Base-by-base conservation (phyloP, 148 eudicot genomes). In the Drosera capensis region DNA sequence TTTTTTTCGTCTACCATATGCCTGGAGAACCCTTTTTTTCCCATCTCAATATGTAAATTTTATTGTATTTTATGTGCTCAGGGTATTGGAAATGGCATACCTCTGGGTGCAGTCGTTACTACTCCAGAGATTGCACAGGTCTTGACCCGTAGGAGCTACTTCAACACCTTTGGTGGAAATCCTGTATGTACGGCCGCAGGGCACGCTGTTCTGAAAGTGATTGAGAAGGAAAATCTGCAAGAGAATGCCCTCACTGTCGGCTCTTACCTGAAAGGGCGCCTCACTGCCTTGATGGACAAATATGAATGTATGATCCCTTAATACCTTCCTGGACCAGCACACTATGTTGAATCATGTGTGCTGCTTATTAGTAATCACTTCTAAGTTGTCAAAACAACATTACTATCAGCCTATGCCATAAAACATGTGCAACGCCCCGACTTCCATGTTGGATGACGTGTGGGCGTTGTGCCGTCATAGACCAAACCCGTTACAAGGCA, bases 41-140 rank as follows among this genome's bases (percentile, higher is more conserved):
- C 3, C 38, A 34, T 9, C n/a, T 4, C n/a, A 34, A 34, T 5
- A 11, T 34, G 5, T 13, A 34, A 4, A 5, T 3, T 34, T 4
- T 4, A 15, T 11, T 34, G 11, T 34, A 34, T 34, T 34, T 34
- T 34, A 28, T 34, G 38, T 9, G 3, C 6, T 34, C 63, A 90
- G 99, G 95, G 99, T 46, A 90, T 90, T 54, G 99, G 99, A 29
- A 90, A 90, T 52, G 99, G 95, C 25, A 67, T 85, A 34, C 99
- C 99, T 23, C 93, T 90, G 30, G 99, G 95, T 40, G 97, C 97
- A n/a, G 95, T 90, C 45, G 85, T 90, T 18, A 90, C 99, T 43
- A 90, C 99, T 26, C 95, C 95, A 35, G 88, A 78, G 70, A 81
- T 90, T 22, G 99, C 99, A 5, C 67, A 75, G 57, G 93, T 78